Evolutionary conservation across 1,284 basidiomycete genomes (phyloP), one percentile per base, ranked within the genome.

Genomic region (Ustilago sp.): DNA sequence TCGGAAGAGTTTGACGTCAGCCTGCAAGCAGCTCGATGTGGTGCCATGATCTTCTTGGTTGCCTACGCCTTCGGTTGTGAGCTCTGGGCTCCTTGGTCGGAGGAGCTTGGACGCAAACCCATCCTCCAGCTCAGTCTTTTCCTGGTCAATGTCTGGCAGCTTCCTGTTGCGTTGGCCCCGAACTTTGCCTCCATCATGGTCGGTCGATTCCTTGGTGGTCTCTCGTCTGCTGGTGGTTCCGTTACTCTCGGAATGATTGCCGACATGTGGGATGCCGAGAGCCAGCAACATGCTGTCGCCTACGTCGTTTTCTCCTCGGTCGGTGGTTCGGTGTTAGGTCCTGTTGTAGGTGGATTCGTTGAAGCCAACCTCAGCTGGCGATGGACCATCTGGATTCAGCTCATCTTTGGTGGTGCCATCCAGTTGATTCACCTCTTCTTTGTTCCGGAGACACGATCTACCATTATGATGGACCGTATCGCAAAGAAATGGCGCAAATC

Each of bases 351-450:
- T 36, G 82, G 78, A 19, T 82, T 80, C 41, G 63, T 74, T 19
- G 72, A 77, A 11, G 67, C 63, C 3, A 63, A 69, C 35, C 36
- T 74, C 7, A 63, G 50, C 41, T 74, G 72, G 67, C 50, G 67
- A 48, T 87, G 87, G 87, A 88, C 87, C 7, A 80, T 88, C 8
- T 88, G 85, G 69, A 75, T 82, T 12, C 87, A 88, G 79, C 80
- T 88, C 31, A 86, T 87, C 61, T 86, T 87, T 53, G 87, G 87
- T 17, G 85, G 76, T 8, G 75, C 79, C 45, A 85, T 87, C 6
- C 87, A 88, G 71, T 52, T 85, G 17, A 61, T 85, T 4, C 87
- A 88, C 63, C 79, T 87, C 56, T 68, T 87, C 68, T 57, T 87
- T 19, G 87, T 88, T 4, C 87, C 87, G 31, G 87, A 88, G 71